A percentile compares a stretch with the other conserved stretches of the same genome.
Conservation (phyloP, 441 rosid genomes). For the Brassica balearica region DNA sequence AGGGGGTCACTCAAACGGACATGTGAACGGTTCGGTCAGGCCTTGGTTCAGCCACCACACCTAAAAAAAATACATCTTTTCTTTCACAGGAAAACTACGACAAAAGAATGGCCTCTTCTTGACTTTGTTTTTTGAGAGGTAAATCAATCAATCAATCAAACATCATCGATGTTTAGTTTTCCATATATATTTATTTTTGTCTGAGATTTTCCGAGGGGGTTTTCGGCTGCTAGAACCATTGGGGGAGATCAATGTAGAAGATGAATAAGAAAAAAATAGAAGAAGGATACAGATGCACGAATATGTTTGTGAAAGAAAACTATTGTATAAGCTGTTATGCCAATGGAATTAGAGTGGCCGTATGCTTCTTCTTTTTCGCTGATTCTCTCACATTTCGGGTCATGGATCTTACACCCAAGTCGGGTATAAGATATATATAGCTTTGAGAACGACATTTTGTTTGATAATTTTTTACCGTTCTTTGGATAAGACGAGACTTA, state of each 20-base stretch:
- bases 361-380: background rate
- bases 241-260: constrained; percentile 32
- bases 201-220: constrained; percentile 21
- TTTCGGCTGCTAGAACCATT: constrained; percentile 56
- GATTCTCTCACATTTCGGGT: background rate
- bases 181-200: constrained; percentile 43
- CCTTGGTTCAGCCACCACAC: constrained; percentile 87
- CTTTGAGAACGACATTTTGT: background rate
- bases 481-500: background rate
- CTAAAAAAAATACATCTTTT: constrained; percentile 29
- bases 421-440: background rate
- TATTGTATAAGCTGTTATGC: constrained; percentile 36
- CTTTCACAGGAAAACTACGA: constrained; percentile 41
- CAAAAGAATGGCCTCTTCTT: constrained; percentile 40
- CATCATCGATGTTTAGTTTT: constrained; percentile 40
- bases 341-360: constrained; percentile 19
- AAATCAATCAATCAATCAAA: constrained; percentile 25
- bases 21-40: constrained; percentile 78
- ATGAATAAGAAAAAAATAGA: constrained; percentile 23
- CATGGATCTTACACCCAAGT: constrained; percentile 1
- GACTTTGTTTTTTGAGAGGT: constrained; percentile 45
- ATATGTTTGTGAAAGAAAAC: constrained; percentile 33
- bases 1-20: constrained; percentile 67
- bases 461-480: background rate
- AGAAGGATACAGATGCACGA: constrained; percentile 33